Evolutionary conservation across 2,329 filamentous ascomycete genomes (phyloP), one percentile per base, ranked within the genome.

Genomic region (Colletotrichum abscissum): DNA sequence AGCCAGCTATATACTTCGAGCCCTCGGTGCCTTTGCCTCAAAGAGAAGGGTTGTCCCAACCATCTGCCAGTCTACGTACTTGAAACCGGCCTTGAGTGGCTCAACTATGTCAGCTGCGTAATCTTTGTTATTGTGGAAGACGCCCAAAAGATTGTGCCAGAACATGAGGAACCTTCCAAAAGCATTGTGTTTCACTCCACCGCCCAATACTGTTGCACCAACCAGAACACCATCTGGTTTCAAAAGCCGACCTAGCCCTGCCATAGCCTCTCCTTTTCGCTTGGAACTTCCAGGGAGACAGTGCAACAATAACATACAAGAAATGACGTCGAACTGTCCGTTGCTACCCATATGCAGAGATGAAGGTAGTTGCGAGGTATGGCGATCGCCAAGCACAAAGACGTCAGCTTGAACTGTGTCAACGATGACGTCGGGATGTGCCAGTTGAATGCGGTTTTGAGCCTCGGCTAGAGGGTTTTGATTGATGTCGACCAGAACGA

Each of bases 201-300:
- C 24, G n/a, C 66, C 66, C 8, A 68, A 33, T 5, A 63, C 66
- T 7, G 66, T 63, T 19, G 66, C 57, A 16, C 66, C 57, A 5
- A 68, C 30, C 5, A 68, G 16, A 7, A 54, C 57, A 12, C 66
- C 66, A 9, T 54, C 66, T 22, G 46, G 57, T 16, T 46, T 30
- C 11, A 68, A 19, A 3, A 63, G 16, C 19, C 22, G 42, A 14
- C 28, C 24, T 8, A 68, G 24, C 14, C 46, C n/a, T 3, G 49
- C 58, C 12, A 68, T 22, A 6, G 57, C 66, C 33, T 33, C 22
- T 35, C 24, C 66, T 30, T 68, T 68, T 19, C 42, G 46, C 9
- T 16, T 11, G 16, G 38, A 24, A 24, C 7, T 6, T 1, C 66
- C 57, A 11, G 57, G 57, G 1, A 68, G 57, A 8, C 57, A 68